A percentile compares a stretch with the other conserved stretches of the same genome.
Evolutionary conservation across 2,329 filamentous ascomycete species (phyloP).

Genomic region (Xylariaceae sp.): DNA sequence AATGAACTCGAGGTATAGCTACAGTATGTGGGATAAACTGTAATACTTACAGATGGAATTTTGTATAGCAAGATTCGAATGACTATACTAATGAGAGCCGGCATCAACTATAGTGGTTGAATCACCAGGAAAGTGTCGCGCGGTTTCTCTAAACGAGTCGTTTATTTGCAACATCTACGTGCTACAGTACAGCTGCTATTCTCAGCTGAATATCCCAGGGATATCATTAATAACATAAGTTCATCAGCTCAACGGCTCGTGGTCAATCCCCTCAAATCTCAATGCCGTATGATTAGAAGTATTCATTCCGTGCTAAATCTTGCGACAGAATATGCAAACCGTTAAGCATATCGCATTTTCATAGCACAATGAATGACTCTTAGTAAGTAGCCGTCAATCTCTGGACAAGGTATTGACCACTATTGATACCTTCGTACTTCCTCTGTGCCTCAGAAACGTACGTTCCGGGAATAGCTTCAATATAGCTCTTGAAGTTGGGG

Average conservation of each 20-base stretch:
- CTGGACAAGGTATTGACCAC: conserved; percentile 79
- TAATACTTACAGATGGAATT: too few species aligned
- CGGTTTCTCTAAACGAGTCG: too few species aligned
- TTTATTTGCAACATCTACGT: background rate
- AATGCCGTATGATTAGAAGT: too few species aligned
- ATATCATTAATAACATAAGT: background rate
- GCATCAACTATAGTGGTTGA: too few species aligned
- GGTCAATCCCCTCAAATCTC: background rate
- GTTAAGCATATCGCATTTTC: background rate
- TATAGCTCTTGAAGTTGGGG: conserved; percentile 74
- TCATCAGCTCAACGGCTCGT: background rate
- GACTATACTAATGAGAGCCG: too few species aligned
- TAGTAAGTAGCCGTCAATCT: conserved; percentile 76
- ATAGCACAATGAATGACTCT: conserved; percentile 4
- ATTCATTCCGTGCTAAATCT: background rate
- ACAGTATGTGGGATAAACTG: background rate
- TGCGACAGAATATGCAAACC: background rate
- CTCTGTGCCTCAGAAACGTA: conserved; percentile 66
- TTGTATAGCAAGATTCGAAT: too few species aligned
- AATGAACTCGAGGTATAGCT: background rate
- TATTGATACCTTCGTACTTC: conserved; percentile 78
- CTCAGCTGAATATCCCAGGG: background rate
- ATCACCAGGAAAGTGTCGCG: too few species aligned
- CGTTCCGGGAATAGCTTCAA: conserved; percentile 82
- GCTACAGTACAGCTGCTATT: background rate